A percentile compares a stretch with the other conserved stretches of the same genome.
These are phyloP conservation scores for Elsinoe ampelina DNA, from an alignment of 2,329 filamentous ascomycete genomes.

Conservation along the genomic window DNA sequence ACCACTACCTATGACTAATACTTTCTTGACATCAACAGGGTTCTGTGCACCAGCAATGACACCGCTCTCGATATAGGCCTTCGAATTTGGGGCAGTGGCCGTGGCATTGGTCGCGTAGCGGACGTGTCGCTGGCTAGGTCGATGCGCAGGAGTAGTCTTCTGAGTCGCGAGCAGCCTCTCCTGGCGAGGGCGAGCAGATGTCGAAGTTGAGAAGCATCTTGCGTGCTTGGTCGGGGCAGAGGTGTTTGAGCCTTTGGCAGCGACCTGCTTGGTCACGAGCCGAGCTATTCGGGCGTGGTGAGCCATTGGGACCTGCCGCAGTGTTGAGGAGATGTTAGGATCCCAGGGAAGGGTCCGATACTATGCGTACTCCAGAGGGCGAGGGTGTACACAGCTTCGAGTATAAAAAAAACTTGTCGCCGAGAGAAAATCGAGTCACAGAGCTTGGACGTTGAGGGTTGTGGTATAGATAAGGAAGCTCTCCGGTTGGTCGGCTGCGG, in stretches of 20 bases:
- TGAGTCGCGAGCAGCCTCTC: conserved; percentile 13
- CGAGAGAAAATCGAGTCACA: conserved; percentile 13
- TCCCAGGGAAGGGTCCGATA: conserved; percentile 3
- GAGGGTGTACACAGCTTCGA: not conserved
- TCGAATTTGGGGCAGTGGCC: conserved; percentile 67
- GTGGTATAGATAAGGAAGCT: not conserved
- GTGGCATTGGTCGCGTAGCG: conserved; percentile 30
- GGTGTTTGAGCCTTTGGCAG: not conserved
- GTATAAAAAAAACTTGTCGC: not conserved
- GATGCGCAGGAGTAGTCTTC: conserved; percentile 9
- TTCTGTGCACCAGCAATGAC: conserved; percentile 68
- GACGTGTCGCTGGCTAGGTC: conserved; percentile 16
- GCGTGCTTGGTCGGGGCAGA: not conserved
- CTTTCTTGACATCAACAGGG: conserved; percentile 87
- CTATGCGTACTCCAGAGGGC: not conserved
- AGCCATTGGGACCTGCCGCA: conserved; percentile 22
- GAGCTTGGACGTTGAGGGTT: not conserved
- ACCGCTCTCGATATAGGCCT: conserved; percentile 83
- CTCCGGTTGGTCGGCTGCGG: not conserved
- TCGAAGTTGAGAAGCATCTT: conserved; percentile 6
- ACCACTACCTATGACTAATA: conserved; percentile 90
- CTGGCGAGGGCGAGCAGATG: conserved; percentile 16
- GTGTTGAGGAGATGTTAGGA: not conserved
- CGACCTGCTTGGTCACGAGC: conserved; percentile 16
- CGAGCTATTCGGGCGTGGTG: conserved; percentile 26